Evolutionary conservation across 345 rosid species (phyloP), one percentile per base, ranked within the genome.

Genomic region (Fremontodendron californicum): DNA sequence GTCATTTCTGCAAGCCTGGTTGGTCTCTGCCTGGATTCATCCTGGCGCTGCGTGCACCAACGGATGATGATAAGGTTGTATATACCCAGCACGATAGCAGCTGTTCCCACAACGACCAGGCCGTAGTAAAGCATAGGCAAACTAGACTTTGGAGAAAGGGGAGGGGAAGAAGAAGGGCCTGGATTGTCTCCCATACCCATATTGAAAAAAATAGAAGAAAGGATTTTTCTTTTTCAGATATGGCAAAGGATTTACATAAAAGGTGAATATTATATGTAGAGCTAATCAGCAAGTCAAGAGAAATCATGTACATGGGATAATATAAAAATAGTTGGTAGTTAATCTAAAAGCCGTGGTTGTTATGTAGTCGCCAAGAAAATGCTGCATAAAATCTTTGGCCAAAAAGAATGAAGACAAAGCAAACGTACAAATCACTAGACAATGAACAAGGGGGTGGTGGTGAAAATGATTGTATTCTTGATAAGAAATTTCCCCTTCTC

Each of bases 71-170:
- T 55, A 39, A 87, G 71, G 62, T 87, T 87, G 75, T 81, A 83
- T 15, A 75, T 3, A 67, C 67, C 80, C 11, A 87, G 79, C 2
- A 78, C 49, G 10, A 82, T 6, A 21, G 83, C 85, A 1, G 88
- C 81, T 12, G 87, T 77, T 55, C 84, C 87, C 2, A 82, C 81
- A 8, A 85, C 82, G 2, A 58, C 68, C 0, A 90, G 84, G 70
- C 89, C 87, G 19, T 87, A 87, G 51, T 88, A 90, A 10, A 87
- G 76, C 87, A 85, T 87, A 66, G 87, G 81, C 75, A 74, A 85
- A 19, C 77, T 79, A 21, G 82, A 66, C 43, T 74, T 84, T 3
- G 73, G 39, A 0, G 81, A 55, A 3, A 51, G 76, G 0, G 65
- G 19, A 0, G 75, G 33, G 0, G 81, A 82, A 0, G 82, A 80